Evolutionary conservation across 2,329 filamentous ascomycete genomes (phyloP).

Genomic region (Diaporthe batatas): DNA sequence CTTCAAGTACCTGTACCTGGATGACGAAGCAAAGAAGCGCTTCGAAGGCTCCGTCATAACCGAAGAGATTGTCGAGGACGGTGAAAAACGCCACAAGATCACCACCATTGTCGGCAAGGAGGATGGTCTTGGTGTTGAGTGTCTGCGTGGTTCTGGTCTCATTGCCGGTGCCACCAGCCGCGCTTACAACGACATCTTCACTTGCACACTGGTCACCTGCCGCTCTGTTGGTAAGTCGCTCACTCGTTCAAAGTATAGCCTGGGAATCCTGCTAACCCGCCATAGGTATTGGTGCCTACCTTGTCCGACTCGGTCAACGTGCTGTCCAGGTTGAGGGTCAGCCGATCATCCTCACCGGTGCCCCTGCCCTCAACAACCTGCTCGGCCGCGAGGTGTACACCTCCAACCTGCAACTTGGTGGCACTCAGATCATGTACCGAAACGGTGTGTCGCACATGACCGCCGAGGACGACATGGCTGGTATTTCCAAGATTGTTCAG

Average conservation of each 20-base stretch:
- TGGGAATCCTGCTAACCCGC: conserved; percentile 49
- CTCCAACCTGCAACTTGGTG: conserved; percentile 98
- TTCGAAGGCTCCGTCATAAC: conserved; percentile 92
- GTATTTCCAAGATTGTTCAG: conserved; percentile 96
- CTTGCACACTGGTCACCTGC: conserved; percentile 96
- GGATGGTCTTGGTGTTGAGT: conserved; percentile 97
- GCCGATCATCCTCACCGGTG: conserved; percentile 98
- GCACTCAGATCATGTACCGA: conserved; percentile 99
- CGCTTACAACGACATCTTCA: conserved; percentile 99
- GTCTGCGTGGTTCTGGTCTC: conserved; percentile 94
- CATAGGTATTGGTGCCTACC: conserved; percentile 93
- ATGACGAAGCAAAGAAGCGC: conserved; percentile 84
- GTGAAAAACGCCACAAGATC: conserved; percentile 93
- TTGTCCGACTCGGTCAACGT: conserved; percentile 97
- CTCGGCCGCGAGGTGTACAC: conserved; percentile 98
- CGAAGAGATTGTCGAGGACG: conserved; percentile 86
- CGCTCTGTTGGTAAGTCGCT: conserved; percentile 86
- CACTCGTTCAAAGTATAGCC: conserved; percentile 30
- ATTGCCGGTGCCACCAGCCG: conserved; percentile 97
- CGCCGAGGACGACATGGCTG: conserved; percentile 96
- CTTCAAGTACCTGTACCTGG: conserved; percentile 98
- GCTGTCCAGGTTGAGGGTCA: conserved; percentile 99
- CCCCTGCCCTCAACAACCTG: conserved; percentile 97
- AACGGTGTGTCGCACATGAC: conserved; percentile 99
- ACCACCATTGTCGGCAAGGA: conserved; percentile 93